Percentiles rank a stretch among this genome's conserved stretches.
phyloP scores from a whole-genome alignment of 2,329 filamentous ascomycete species.

The Talaromyces sp. region DNA sequence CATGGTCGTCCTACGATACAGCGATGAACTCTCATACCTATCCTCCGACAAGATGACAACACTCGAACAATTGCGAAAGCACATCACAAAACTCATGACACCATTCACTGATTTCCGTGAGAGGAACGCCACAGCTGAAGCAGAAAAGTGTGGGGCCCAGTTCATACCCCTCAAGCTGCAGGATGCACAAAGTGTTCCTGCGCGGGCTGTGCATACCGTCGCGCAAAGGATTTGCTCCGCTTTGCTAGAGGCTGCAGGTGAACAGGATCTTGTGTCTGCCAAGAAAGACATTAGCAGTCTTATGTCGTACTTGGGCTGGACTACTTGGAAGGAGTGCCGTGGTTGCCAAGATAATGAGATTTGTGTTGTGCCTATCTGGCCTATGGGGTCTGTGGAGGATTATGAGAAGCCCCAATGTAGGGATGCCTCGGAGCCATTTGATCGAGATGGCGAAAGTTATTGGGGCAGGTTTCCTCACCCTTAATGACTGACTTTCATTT shows the following conservation, averaged over 20 bases:
- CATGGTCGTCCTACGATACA: conserved; percentile 66
- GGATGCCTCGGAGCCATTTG: conserved; percentile 29
- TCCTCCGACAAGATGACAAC: conserved; percentile 30
- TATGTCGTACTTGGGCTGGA: conserved; percentile 59
- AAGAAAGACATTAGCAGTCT: conserved; percentile 43
- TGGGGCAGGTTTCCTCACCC: conserved; percentile 24
- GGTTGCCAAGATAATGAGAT: conserved; percentile 58
- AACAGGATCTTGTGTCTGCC: conserved; percentile 26
- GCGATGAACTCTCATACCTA: conserved; percentile 53
- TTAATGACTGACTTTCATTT: neutral
- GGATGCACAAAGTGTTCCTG: conserved; percentile 24
- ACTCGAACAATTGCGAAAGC: conserved; percentile 26
- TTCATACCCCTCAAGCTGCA: conserved; percentile 31
- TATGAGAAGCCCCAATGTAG: conserved; percentile 54
- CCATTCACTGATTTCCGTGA: conserved; percentile 40
- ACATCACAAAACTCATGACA: conserved; percentile 33
- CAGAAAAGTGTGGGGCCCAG: conserved; percentile 37
- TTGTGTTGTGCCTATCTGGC: conserved; percentile 68
- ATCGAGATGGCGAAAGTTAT: conserved; percentile 27
- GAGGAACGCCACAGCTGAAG: conserved; percentile 31
- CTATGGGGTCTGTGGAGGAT: conserved; percentile 58
- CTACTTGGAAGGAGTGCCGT: conserved; percentile 60
- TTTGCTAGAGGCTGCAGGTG: conserved; percentile 27
- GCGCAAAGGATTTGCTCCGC: conserved; percentile 37
- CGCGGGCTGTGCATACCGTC: conserved; percentile 32